Conservation (phyloP, 176 grass and related monocot species). For the Leersia perrieri region DNA sequence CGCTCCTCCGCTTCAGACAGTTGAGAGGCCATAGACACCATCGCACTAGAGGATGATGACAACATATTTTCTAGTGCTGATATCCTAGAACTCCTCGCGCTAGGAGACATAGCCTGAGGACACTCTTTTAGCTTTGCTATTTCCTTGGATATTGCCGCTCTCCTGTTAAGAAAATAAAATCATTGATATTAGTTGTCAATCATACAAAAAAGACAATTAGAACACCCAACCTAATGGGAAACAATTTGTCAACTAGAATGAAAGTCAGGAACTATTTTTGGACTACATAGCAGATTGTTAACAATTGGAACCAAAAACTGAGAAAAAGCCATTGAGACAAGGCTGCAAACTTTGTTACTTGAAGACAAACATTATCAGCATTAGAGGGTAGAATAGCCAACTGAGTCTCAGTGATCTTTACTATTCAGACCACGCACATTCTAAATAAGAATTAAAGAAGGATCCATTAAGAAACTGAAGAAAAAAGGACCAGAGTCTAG, state of each 20-base stretch:
- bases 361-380: too few species aligned
- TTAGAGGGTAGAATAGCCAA: too few species aligned
- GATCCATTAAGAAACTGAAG: too few species aligned
- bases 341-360: too few species aligned
- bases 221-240: background rate
- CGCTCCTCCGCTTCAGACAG: slow-evolving; percentile 88
- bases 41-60: slow-evolving; percentile 67
- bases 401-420: too few species aligned
- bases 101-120: slow-evolving; percentile 96
- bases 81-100: slow-evolving; percentile 89
- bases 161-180: slow-evolving; percentile 41
- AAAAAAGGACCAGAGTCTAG: too few species aligned
- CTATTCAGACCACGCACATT: too few species aligned
- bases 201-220: background rate
- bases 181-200: background rate
- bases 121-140: slow-evolving; percentile 79
- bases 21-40: slow-evolving; percentile 90
- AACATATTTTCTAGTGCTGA: slow-evolving; percentile 95
- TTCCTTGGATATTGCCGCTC: slow-evolving; percentile 84
- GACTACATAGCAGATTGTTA: background rate
- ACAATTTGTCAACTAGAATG: background rate
- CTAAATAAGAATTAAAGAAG: too few species aligned
- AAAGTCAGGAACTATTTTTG: background rate
- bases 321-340: too few species aligned
- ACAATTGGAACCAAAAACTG: too few species aligned